Percentiles rank a stretch among this genome's conserved stretches.
phyloP scores from a whole-genome alignment of 1,284 basidiomycete species.

The Wolfiporia cocos region DNA sequence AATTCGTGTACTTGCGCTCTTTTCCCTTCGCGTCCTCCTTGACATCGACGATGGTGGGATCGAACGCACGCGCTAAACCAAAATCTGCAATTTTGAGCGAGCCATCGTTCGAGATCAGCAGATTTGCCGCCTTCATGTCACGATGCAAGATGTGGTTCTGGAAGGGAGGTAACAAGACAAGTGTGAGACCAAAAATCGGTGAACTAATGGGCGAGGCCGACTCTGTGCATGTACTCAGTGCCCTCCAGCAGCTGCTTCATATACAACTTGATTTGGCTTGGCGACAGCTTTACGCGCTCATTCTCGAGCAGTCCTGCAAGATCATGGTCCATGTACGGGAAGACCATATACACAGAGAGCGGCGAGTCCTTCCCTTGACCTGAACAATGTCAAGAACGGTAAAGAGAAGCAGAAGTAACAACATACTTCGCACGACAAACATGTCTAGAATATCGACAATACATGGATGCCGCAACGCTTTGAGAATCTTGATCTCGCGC shows the following conservation, averaged over 20 bases:
- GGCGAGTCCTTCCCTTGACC: constrained; percentile 57
- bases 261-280: constrained; percentile 91
- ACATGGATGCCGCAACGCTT: constrained; percentile 80
- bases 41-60: constrained; percentile 39
- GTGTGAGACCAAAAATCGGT: too few species aligned
- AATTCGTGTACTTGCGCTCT: constrained; percentile 87
- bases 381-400: constrained; percentile 18
- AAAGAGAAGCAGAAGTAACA: not conserved
- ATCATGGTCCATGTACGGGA: constrained; percentile 99
- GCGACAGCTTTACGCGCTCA: constrained; percentile 73
- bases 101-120: constrained; percentile 88
- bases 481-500: constrained; percentile 97
- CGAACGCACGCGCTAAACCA: constrained; percentile 83
- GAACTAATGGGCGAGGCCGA: too few species aligned
- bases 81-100: constrained; percentile 92
- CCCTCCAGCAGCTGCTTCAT: constrained; percentile 95
- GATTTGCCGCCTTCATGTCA: constrained; percentile 98
- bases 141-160: constrained; percentile 96
- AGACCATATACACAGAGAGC: constrained; percentile 95
- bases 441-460: constrained; percentile 91
- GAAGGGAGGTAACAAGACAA: constrained; percentile 8
- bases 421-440: constrained; percentile 72
- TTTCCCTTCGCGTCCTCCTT: constrained; percentile 38
- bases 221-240: constrained; percentile 91
- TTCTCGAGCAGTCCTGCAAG: constrained; percentile 93